Evolutionary conservation across 192 early-diverging fungal species (phyloP), one percentile per base, ranked within the genome.

Genomic region (Podochytrium sp.): DNA sequence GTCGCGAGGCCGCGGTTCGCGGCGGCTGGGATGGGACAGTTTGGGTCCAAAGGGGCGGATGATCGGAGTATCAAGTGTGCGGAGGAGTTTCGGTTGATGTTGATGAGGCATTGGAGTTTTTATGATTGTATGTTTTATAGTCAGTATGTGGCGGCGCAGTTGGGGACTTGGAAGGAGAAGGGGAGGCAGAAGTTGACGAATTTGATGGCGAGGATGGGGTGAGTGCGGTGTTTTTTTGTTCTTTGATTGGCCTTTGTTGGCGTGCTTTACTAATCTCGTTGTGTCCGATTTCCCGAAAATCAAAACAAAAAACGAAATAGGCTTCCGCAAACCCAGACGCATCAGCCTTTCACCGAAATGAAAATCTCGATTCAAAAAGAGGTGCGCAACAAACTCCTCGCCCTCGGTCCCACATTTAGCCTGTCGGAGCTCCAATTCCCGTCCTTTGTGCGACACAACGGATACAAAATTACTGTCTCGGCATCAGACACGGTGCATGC

Each of bases 71-170:
- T 94, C 40, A 74, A 76, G 25, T 86, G 82, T 65, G 84, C 84
- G 1, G 87, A 91, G n/a, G 96, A 98, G 78, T 92, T 95, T 40
- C 81, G 89, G 43, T 89, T 98, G 40, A 85, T 93, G 84, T 82
- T 98, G 73, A 86, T 94, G 27, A 83, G 95, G 40, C 96, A 98
- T 71, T 98, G 96, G 96, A 95, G 88, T 49, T 81, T 98, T 2
- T 90, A 91, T 67, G 92, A 92, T 40, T 89, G 91, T 56, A 90
- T 98, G 93, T 91, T 88, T 61, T 91, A 91, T 78, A 95, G 93
- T 50, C 86, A 87, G 10, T 96, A 94, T 66, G 93, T 98, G 5
- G 93, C 91, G 2, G 89, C 91, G 27, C 91, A 90, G 65, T 79
- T 98, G 41, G 95, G 92, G 7, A 89, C 95, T 2, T 98, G 96